Percentiles rank a stretch among this genome's conserved stretches.
Evolutionary conservation across 1,284 basidiomycete species (phyloP).

Genomic region (Leccinum insolens): DNA sequence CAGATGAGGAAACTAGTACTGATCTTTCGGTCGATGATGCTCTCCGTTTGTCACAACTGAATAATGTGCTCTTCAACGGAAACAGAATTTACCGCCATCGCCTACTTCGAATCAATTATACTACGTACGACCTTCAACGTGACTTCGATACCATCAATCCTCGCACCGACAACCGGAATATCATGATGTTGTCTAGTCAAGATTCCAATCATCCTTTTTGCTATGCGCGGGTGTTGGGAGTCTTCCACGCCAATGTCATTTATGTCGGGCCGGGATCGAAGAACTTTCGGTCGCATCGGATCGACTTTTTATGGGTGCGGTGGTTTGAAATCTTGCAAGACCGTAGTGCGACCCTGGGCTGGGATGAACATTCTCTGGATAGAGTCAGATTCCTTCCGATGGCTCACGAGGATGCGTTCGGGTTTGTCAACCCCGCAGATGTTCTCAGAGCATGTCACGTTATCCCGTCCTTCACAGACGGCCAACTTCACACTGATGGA

Average conservation of each 20-base stretch:
- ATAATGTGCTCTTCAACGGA: neutral
- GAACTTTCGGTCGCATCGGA: neutral
- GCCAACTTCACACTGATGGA: neutral
- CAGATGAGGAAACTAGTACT: neutral
- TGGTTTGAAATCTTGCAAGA: neutral
- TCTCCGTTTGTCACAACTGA: neutral
- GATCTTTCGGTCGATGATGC: neutral
- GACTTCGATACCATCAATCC: neutral
- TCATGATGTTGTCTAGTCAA: neutral
- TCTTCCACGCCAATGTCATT: neutral
- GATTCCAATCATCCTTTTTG: neutral
- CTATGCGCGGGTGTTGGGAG: neutral
- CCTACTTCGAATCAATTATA: neutral
- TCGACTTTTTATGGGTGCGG: neutral
- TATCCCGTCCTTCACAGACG: neutral
- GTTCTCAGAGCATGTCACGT: neutral
- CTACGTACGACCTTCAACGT: neutral
- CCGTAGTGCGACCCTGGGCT: neutral
- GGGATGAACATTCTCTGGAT: neutral
- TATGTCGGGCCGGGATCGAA: neutral
- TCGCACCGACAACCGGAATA: neutral
- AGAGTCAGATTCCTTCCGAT: conserved; percentile 9
- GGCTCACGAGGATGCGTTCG: neutral
- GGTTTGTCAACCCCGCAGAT: neutral
- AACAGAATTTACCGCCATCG: neutral